A percentile compares a stretch with the other conserved stretches of the same genome.
Evolutionary conservation across 1,139 yeast species (phyloP).

Genomic region (Blastobotrys capitulatus): DNA sequence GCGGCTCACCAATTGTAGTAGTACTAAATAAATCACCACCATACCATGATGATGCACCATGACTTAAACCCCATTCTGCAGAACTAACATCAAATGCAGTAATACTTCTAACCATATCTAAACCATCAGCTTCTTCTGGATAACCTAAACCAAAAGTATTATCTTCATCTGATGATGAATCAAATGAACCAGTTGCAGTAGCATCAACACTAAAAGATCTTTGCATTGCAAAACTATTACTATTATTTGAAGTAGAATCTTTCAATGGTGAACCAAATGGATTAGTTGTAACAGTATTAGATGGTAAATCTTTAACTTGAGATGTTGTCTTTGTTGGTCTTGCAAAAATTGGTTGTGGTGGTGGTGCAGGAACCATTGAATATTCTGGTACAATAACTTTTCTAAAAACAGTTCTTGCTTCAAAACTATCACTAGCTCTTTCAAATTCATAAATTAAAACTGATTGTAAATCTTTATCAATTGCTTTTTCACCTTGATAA

Average conservation of each 20-base stretch:
- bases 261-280: constrained; percentile 20
- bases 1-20: background rate
- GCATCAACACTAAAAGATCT: constrained; percentile 22
- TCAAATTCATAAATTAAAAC: constrained; percentile 35
- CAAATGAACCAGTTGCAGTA: constrained; percentile 11
- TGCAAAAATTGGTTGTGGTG: constrained; percentile 10
- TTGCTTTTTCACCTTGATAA: constrained; percentile 10
- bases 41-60: background rate
- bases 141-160: constrained; percentile 8
- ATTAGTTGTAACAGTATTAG: constrained; percentile 1
- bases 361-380: constrained; percentile 3
- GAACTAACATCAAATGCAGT: constrained; percentile 27
- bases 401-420: constrained; percentile 34
- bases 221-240: constrained; percentile 14
- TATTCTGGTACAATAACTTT: constrained; percentile 20
- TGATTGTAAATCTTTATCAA: constrained; percentile 25
- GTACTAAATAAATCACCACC: background rate
- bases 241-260: background rate
- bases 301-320: background rate
- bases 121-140: constrained; percentile 10
- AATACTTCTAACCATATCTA: constrained; percentile 29
- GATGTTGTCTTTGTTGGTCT: constrained; percentile 3
- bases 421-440: constrained; percentile 31
- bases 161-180: constrained; percentile 12
- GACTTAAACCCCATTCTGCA: constrained; percentile 14